These are phyloP conservation scores for Pichia nakasei DNA, from an alignment of 805 yeast species.

Conservation along the genomic window DNA sequence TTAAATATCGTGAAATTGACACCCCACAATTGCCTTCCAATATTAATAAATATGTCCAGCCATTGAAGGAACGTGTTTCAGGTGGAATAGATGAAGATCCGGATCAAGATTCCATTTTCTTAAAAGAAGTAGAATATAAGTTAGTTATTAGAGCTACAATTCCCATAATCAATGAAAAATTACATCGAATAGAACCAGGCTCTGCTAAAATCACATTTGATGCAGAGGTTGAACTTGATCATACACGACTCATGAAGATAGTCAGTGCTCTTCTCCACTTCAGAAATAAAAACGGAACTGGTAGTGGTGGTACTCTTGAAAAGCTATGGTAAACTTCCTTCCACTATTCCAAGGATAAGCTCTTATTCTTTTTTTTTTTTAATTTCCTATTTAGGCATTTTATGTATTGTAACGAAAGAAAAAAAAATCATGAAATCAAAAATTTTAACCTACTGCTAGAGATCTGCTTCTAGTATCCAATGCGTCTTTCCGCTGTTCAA, in stretches of 20 bases:
- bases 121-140: conserved; percentile 24
- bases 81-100: conserved; percentile 18
- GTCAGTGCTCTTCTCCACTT: conserved; percentile 20
- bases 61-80: conserved; percentile 19
- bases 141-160: conserved; percentile 25
- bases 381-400: no score
- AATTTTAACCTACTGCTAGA: no score
- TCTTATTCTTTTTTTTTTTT: no score
- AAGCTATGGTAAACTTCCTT: conserved; percentile 26
- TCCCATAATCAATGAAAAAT: conserved; percentile 15
- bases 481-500: no score
- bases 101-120: conserved; percentile 17
- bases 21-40: conserved; percentile 17
- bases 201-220: conserved; percentile 25
- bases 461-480: no score
- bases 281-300: conserved; percentile 15
- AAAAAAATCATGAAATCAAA: no score
- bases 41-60: conserved; percentile 25
- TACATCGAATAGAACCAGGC: conserved; percentile 17
- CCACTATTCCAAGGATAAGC: no score
- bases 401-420: no score
- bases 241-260: conserved; percentile 26
- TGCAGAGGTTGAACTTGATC: conserved; percentile 30
- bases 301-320: conserved; percentile 21
- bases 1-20: conserved; percentile 19